Evolutionary conservation across 495 filamentous ascomycete genomes (phyloP), one percentile per base, ranked within the genome.

Genomic region (Neurospora sp.): DNA sequence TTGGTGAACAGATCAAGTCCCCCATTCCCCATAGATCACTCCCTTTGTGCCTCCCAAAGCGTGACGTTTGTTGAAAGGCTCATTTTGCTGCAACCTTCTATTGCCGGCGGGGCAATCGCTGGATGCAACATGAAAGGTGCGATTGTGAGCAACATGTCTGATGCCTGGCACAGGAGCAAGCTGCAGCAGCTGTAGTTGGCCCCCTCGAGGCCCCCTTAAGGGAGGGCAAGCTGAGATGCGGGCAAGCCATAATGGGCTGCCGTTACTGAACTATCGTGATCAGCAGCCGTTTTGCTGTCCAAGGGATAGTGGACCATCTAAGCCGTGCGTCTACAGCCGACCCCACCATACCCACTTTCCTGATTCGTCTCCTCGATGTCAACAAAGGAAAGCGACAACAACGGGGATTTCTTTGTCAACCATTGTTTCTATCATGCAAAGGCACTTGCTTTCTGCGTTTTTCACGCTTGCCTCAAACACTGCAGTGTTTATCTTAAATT

Each of bases 281-380:
- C 4, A 0, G 40, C 3, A 3, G 0, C 12, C 7, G 1, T 42
- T 10, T 5, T 42, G 14, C 40, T 1, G 4, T 18, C 4, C 0
- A 3, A 5, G 14, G 0, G 40, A n/a, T 45, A 45, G 42, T 9
- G 18, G 3, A 45, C 1, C 16, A 45, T 45, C 41, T 42, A 16
- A 16, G 41, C 41, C 41, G 6, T 42, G 41, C 41, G 0, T 42
- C 16, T 7, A 0, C 41, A 42, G 16, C 6, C 7, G 41, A 4
- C 1, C 40, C 40, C 40, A 40, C 10, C 12, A 35, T 35, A 35
- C 31, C 31, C 31, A 35, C 31, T 35, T 40, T 40, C 12, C 40
- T 40, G 40, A 40, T 40, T 4, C 40, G 10, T 40, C 40, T 40
- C 40, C 40, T 14, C 12, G 40, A 40, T 45, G 42, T n/a, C 18